These are phyloP conservation scores for Cladophialophora carrionii DNA, from an alignment of 2,329 filamentous ascomycete species.

Conservation along the genomic window DNA sequence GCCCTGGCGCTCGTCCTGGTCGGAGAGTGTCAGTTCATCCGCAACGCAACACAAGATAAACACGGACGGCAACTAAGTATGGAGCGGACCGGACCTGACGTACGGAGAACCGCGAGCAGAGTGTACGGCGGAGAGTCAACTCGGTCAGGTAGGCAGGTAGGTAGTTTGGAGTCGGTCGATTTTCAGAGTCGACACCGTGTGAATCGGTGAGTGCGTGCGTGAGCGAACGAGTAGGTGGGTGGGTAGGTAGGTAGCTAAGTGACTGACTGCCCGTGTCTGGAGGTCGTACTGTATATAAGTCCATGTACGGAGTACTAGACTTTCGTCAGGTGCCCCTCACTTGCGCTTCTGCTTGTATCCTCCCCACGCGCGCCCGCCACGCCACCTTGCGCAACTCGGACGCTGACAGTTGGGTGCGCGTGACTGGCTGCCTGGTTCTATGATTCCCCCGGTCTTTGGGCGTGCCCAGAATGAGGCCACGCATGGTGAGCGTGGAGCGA, in stretches of 20 bases:
- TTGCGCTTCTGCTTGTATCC: not conserved
- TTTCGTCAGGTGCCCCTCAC: not conserved
- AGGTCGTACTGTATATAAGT: not conserved
- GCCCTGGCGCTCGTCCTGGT: too few relatives aligned
- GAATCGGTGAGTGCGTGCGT: not conserved
- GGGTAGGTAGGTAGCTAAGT: too few relatives aligned
- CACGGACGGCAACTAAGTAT: too few relatives aligned
- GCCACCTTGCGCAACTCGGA: not conserved
- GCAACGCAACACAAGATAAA: too few relatives aligned
- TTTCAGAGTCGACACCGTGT: not conserved
- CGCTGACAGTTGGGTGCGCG: not conserved
- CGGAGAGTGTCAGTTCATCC: too few relatives aligned
- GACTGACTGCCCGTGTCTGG: not conserved
- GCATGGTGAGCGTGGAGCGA: too few relatives aligned
- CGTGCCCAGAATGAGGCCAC: not conserved
- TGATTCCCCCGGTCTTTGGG: not conserved
- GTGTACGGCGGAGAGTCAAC: not conserved
- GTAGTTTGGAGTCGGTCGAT: not conserved
- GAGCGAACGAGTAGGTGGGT: not conserved
- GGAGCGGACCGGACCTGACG: too few relatives aligned
- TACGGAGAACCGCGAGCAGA: too few relatives aligned
- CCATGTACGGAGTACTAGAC: not conserved
- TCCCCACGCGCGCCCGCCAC: not conserved
- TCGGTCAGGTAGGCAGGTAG: not conserved
- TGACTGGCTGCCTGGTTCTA: not conserved